phyloP scores from a whole-genome alignment of 176 grass and related monocot genomes.

The Hordeum marinum region DNA sequence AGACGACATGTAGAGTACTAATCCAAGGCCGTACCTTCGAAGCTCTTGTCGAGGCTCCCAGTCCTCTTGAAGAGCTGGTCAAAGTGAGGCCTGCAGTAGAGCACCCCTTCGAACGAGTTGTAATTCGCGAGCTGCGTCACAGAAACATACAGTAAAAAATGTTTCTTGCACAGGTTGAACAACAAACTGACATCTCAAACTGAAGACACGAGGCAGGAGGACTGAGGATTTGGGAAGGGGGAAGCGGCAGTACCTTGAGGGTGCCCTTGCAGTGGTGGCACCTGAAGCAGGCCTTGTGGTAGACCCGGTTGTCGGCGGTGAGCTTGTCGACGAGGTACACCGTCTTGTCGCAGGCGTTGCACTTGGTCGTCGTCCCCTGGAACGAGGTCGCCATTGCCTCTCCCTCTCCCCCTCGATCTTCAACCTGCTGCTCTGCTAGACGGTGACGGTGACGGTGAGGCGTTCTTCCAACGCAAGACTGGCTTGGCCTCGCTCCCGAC shows the following conservation, averaged over 20 bases:
- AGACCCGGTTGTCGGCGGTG: constrained; percentile 90
- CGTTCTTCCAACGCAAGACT: not conserved
- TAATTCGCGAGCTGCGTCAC: constrained; percentile 74
- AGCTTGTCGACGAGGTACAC: constrained; percentile 99
- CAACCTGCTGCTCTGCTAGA: not conserved
- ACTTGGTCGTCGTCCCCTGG: constrained; percentile 86
- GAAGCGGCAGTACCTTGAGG: constrained; percentile 47
- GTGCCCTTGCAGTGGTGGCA: constrained; percentile 99
- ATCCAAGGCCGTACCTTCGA: constrained; percentile 47
- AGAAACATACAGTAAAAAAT: not conserved
- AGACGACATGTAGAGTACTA: not conserved
- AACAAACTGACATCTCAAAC: not conserved
- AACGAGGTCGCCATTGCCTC: constrained; percentile 55
- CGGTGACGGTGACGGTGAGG: no score
- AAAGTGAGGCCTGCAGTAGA: constrained; percentile 97
- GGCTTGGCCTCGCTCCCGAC: not conserved
- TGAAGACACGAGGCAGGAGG: not conserved
- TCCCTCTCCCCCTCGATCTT: not conserved
- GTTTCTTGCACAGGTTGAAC: not conserved
- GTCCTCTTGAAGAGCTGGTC: constrained; percentile 99
- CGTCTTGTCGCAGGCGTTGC: constrained; percentile 94
- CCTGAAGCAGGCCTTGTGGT: constrained; percentile 97
- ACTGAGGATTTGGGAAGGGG: not conserved
- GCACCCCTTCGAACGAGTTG: constrained; percentile 95
- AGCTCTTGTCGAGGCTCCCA: constrained; percentile 95